phyloP scores from a whole-genome alignment of 1,284 basidiomycete genomes.

The Puccinia triticina region DNA sequence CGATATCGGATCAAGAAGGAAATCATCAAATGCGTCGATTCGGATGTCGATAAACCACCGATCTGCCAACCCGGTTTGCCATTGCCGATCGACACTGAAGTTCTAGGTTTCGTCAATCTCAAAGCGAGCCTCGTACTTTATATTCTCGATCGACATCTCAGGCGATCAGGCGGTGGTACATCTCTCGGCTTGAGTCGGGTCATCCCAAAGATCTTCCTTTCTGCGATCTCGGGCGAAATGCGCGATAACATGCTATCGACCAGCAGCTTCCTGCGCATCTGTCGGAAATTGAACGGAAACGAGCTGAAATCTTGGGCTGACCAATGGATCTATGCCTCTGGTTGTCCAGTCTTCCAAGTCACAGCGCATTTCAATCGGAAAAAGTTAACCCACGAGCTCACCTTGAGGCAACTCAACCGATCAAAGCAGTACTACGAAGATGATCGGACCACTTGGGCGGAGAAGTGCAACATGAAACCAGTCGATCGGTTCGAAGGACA shows the following conservation, averaged over 20 bases:
- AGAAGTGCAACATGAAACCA: constrained; percentile 70
- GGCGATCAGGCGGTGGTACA: constrained; percentile 79
- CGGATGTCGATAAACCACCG: constrained; percentile 87
- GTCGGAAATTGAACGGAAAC: constrained; percentile 78
- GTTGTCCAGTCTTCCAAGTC: constrained; percentile 88
- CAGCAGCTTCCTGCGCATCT: constrained; percentile 84
- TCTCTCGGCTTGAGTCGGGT: constrained; percentile 91
- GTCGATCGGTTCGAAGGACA: constrained; percentile 89
- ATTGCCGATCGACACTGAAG: constrained; percentile 54
- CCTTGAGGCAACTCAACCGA: constrained; percentile 83
- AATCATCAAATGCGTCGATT: constrained; percentile 86
- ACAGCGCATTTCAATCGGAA: constrained; percentile 93
- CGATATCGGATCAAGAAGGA: constrained; percentile 93
- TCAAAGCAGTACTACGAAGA: constrained; percentile 67
- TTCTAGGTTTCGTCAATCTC: constrained; percentile 77
- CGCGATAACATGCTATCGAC: constrained; percentile 71
- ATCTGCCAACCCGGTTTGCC: constrained; percentile 87
- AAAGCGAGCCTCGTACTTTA: constrained; percentile 94
- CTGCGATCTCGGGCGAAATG: constrained; percentile 89
- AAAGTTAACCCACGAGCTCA: constrained; percentile 96
- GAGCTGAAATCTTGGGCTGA: constrained; percentile 81
- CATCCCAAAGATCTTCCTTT: constrained; percentile 90
- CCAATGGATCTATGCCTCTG: constrained; percentile 98
- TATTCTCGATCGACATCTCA: constrained; percentile 88
- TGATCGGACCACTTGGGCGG: constrained; percentile 70